These are phyloP conservation scores for Annulohypoxylon nitens DNA, from an alignment of 495 filamentous ascomycete genomes.

Conservation along the genomic window DNA sequence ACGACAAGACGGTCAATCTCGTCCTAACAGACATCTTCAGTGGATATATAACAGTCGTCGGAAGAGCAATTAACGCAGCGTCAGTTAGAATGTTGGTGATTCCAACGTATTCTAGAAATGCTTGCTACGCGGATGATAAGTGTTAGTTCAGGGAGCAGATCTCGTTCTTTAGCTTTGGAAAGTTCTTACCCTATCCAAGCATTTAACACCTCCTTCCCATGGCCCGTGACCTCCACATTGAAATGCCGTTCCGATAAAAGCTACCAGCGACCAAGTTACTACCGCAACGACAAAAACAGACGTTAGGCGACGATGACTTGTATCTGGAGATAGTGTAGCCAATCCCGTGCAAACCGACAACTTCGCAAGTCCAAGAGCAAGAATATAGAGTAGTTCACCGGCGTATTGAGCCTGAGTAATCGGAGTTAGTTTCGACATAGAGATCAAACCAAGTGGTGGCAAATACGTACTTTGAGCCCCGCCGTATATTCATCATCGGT, in stretches of 20 bases:
- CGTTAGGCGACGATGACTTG: constrained; percentile 38
- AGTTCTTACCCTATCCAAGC: constrained; percentile 55
- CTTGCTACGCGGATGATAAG: constrained; percentile 36
- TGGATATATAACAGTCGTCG: constrained; percentile 54
- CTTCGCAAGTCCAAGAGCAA: constrained; percentile 46
- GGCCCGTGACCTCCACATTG: constrained; percentile 56
- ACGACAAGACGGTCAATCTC: constrained; percentile 36
- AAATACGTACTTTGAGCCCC: constrained; percentile 39
- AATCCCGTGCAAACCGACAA: constrained; percentile 45
- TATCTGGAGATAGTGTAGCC: constrained; percentile 41
- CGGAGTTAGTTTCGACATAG: constrained; percentile 12
- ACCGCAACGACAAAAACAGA: constrained; percentile 19
- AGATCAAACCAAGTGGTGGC: not conserved
- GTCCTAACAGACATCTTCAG: constrained; percentile 40
- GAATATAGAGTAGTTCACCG: constrained; percentile 43
- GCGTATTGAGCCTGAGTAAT: constrained; percentile 41
- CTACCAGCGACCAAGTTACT: constrained; percentile 51
- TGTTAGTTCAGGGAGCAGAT: not conserved
- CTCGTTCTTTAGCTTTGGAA: not conserved
- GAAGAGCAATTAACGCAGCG: constrained; percentile 54
- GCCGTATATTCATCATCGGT: constrained; percentile 32
- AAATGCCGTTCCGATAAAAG: constrained; percentile 56
- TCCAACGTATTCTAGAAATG: constrained; percentile 59
- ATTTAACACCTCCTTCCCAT: constrained; percentile 55
- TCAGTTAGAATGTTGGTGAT: constrained; percentile 62